Evolutionary conservation across 1,139 yeast genomes (phyloP).

Genomic region (Geotrichum phurueaensis): DNA sequence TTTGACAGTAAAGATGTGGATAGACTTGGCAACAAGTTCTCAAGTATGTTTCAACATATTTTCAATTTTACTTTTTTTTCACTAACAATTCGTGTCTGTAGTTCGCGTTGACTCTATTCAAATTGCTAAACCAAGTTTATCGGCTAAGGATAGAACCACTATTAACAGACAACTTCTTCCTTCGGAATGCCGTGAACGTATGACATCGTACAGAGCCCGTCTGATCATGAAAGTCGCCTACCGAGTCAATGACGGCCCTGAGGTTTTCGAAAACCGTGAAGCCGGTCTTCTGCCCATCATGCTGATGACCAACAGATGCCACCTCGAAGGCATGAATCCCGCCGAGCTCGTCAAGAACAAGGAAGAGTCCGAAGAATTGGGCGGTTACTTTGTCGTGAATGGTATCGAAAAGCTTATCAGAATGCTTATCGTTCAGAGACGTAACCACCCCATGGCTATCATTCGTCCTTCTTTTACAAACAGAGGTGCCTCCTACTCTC

Average conservation of each 20-base stretch:
- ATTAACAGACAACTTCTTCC: conserved; percentile 81
- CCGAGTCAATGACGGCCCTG: conserved; percentile 81
- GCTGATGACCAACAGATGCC: conserved; percentile 88
- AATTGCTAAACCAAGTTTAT: conserved; percentile 73
- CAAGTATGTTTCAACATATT: conserved; percentile 26
- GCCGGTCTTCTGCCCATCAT: conserved; percentile 90
- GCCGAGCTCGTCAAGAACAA: conserved; percentile 66
- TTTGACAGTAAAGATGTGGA: conserved; percentile 67
- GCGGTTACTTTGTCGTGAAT: conserved; percentile 94
- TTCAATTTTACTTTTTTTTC: neutral
- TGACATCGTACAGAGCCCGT: conserved; percentile 43
- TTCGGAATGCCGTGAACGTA: conserved; percentile 78
- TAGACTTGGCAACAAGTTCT: conserved; percentile 75
- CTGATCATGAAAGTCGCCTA: conserved; percentile 76
- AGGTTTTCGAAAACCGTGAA: conserved; percentile 70
- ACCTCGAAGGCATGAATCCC: conserved; percentile 77
- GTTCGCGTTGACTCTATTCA: conserved; percentile 84
- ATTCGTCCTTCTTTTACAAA: conserved; percentile 90
- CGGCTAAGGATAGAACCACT: conserved; percentile 69
- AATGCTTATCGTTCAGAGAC: conserved; percentile 95
- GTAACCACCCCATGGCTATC: conserved; percentile 97
- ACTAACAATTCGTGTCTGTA: neutral
- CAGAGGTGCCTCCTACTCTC: conserved; percentile 87
- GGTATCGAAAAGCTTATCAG: conserved; percentile 95
- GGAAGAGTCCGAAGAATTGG: conserved; percentile 93